These are phyloP conservation scores for Diplotaxis tenuifolia DNA, from an alignment of 345 rosid species.

Conservation along the genomic window DNA sequence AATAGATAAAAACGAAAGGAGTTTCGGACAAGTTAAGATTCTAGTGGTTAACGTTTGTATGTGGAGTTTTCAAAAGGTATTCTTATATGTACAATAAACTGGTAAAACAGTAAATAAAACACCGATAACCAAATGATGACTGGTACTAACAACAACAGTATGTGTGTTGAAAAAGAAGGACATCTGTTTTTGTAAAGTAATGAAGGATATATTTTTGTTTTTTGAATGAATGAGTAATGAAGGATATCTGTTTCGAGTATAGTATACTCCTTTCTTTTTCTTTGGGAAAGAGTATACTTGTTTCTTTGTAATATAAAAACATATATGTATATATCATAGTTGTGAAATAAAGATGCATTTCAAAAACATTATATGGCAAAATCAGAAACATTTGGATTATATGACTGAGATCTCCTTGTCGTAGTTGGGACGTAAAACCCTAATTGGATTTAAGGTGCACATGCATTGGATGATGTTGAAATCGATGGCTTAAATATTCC, in stretches of 20 bases:
- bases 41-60: not conserved
- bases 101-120: not conserved
- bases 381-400: not conserved
- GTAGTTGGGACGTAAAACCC: not conserved
- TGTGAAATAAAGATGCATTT: not conserved
- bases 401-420: not conserved
- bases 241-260: not conserved
- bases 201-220: too few species aligned
- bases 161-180: too few species aligned
- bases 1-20: not conserved
- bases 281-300: not conserved
- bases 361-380: not conserved
- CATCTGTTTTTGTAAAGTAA: too few species aligned
- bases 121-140: not conserved
- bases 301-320: not conserved
- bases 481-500: not conserved
- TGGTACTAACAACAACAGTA: not conserved
- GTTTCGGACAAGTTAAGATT: not conserved
- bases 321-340: not conserved
- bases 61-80: not conserved
- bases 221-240: too few species aligned
- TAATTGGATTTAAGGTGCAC: not conserved
- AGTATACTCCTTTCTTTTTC: not conserved
- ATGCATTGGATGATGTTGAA: not conserved
- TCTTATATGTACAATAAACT: not conserved